Percentiles rank a stretch among this genome's conserved stretches.
Conservation (phyloP, 371 early-diverging fungal species). For the Synchytrium microbalum region DNA sequence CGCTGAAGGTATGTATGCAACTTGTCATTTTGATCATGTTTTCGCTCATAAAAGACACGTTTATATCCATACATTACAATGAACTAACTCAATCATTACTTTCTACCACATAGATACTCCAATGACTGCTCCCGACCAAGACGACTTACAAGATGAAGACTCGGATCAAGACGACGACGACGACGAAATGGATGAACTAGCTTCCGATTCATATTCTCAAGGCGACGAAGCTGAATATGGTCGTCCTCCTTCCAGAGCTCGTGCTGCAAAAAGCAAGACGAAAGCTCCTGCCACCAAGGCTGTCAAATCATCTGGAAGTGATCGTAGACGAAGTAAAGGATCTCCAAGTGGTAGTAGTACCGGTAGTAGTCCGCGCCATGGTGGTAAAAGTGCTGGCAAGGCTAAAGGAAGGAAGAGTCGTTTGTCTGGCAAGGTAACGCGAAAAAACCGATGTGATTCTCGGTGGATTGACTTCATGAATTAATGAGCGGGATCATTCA, state of each 20-base stretch:
- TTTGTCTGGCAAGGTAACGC: constrained; percentile 1
- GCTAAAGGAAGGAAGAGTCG: background rate
- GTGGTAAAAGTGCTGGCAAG: background rate
- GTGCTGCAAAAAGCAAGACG: no score
- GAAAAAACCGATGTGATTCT: background rate
- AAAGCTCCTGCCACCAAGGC: no score
- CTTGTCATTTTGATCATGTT: no score
- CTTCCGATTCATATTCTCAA: background rate
- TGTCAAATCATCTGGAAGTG: no score
- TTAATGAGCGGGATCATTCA: no score
- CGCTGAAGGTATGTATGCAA: background rate
- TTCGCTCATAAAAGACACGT: no score
- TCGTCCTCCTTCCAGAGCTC: no score
- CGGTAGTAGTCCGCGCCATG: constrained; percentile 55
- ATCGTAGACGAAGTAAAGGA: background rate
- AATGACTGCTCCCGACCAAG: no score
- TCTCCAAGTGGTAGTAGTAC: background rate
- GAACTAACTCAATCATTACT: no score
- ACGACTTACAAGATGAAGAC: background rate
- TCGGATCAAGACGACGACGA: background rate
- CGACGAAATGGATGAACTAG: background rate
- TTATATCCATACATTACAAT: no score
- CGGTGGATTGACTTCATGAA: no score
- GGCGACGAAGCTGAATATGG: background rate
- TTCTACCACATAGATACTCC: no score